Percentiles rank a stretch among this genome's conserved stretches.
phyloP scores from a whole-genome alignment of 2,329 filamentous ascomycete genomes.

The Bipolaris sorokiniana region DNA sequence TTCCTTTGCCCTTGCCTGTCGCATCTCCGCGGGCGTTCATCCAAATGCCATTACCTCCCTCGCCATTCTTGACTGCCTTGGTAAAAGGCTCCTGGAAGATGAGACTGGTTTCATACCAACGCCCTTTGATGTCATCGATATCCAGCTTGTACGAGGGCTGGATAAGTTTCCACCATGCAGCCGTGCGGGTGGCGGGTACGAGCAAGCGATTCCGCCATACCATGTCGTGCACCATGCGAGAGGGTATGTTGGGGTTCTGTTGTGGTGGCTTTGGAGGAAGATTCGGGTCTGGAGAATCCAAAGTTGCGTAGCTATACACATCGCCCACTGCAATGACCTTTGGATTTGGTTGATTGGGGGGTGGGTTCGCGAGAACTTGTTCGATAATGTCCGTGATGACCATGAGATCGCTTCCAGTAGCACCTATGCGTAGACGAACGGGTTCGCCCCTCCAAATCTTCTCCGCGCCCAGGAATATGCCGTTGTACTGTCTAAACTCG shows the following conservation, averaged over 20 bases:
- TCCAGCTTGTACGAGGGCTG: slow-evolving; percentile 42
- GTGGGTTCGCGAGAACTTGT: slow-evolving; percentile 30
- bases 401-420: slow-evolving; percentile 56
- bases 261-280: slow-evolving; percentile 48
- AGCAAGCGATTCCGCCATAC: slow-evolving; percentile 55
- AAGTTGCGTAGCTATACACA: slow-evolving; percentile 57
- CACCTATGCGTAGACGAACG: slow-evolving; percentile 57
- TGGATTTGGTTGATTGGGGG: slow-evolving; percentile 26
- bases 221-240: slow-evolving; percentile 60
- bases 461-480: slow-evolving; percentile 63
- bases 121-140: slow-evolving; percentile 61
- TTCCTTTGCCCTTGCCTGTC: slow-evolving; percentile 28
- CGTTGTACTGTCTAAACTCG: slow-evolving; percentile 58
- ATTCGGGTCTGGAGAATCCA: slow-evolving; percentile 31
- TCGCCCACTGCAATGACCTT: slow-evolving; percentile 57
- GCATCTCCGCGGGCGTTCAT: slow-evolving; percentile 57
- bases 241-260: slow-evolving; percentile 54
- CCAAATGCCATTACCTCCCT: slow-evolving; percentile 52
- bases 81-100: slow-evolving; percentile 51
- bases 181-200: slow-evolving; percentile 43
- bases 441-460: slow-evolving; percentile 67
- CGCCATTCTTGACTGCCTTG: slow-evolving; percentile 47
- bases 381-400: slow-evolving; percentile 55
- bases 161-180: slow-evolving; percentile 55
- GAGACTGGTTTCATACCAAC: slow-evolving; percentile 65